Evolutionary conservation across 2,329 filamentous ascomycete species (phyloP).

Genomic region (Botrytis fragariae): DNA sequence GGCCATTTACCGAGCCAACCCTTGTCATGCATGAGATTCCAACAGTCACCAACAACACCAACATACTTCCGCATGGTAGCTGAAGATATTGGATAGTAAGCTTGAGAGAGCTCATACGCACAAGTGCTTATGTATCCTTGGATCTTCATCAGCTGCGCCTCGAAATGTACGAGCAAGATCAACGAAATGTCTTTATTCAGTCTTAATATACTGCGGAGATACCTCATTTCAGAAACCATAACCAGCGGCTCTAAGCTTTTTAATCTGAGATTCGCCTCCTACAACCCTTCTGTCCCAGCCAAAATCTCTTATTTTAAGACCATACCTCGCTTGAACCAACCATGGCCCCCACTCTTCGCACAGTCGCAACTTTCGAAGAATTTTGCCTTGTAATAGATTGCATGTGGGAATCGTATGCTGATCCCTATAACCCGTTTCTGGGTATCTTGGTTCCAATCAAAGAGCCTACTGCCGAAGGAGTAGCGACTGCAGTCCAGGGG

Average conservation of each 20-base stretch:
- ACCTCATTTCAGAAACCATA: not conserved
- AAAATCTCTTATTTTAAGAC: too few relatives aligned
- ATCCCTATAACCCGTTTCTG: not conserved
- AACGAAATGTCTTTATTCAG: not conserved
- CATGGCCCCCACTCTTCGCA: not conserved
- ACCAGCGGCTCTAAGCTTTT: not conserved
- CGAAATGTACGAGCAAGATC: not conserved
- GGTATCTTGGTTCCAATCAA: not conserved
- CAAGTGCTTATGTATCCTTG: not conserved
- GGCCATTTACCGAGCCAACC: not conserved
- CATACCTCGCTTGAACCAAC: not conserved
- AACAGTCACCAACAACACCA: not conserved
- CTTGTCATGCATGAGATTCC: not conserved
- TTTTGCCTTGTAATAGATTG: not conserved
- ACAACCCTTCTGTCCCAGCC: accelerated
- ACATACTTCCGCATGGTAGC: not conserved
- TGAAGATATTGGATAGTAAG: not conserved
- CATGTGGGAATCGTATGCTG: not conserved
- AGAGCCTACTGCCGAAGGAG: not conserved
- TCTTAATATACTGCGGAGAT: not conserved
- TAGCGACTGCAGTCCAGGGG: not conserved
- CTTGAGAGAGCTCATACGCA: too few relatives aligned
- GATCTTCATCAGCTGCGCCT: not conserved
- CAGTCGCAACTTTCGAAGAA: not conserved
- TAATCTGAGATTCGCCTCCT: too few relatives aligned